Evolutionary conservation across 2,329 filamentous ascomycete genomes (phyloP), one percentile per base, ranked within the genome.

Genomic region (Xylariaceae sp.): DNA sequence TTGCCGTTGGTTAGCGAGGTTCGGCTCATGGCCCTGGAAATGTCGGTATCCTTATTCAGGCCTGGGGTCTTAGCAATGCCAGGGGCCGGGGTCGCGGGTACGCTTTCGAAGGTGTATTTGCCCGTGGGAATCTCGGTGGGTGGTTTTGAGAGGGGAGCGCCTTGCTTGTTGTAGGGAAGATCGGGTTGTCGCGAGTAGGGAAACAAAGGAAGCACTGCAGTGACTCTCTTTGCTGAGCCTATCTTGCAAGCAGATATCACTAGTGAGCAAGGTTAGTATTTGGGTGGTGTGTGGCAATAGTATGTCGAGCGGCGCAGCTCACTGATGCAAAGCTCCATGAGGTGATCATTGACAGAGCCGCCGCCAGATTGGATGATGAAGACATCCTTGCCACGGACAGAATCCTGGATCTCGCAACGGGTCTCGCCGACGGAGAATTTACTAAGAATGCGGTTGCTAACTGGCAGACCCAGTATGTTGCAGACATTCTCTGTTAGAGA

Each of bases 351-450:
- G 70, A 96, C 88, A 60, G 86, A 87, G 53, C 89, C 90, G 57
- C 88, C 88, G 57, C 89, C 90, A 34, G 89, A 93, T 70, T 97
- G 92, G 61, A 98, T 89, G 65, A 97, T 96, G 73, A 94, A 98
- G 66, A 96, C 93, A 81, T 98, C 93, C 68, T 98, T 98, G 58
- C 88, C 93, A 59, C 93, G 86, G 41, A 98, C 93, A 12, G 90
- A 95, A 69, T 98, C 93, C 66, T 91, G 80, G 62, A 98, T 95
- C 69, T 97, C 93, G 53, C 95, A 92, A 44, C 92, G 83, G 56
- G 88, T 95, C 73, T 97, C 93, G 56, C 93, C 93, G 42, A 93
- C 89, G 23, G 90, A 88, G 73, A 98, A 98, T 72, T 96, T 96
- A 64, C 77, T 80, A 40, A 97, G 82, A 50, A 91, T 82, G 57